These are phyloP conservation scores for Ceratocystis harringtonii DNA, from an alignment of 2,329 filamentous ascomycete genomes.

Conservation along the genomic window DNA sequence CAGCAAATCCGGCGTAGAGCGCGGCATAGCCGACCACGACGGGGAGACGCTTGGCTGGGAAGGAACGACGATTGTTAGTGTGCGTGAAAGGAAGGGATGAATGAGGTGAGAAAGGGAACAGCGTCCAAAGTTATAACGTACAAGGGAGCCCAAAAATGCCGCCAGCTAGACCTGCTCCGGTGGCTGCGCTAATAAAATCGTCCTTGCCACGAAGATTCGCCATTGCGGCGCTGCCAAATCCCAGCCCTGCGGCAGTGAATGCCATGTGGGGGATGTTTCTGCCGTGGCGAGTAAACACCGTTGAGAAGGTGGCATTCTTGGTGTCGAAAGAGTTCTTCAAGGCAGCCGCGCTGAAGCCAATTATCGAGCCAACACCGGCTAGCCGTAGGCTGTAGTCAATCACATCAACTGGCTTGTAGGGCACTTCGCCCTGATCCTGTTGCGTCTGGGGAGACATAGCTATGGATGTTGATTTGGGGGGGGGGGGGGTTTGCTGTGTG, in stretches of 20 bases:
- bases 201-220: constrained; percentile 79
- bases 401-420: constrained; percentile 62
- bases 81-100: background rate
- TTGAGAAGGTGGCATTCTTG: constrained; percentile 65
- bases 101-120: background rate
- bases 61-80: constrained; percentile 13
- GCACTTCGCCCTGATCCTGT: constrained; percentile 7
- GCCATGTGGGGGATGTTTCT: constrained; percentile 43
- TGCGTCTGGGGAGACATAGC: constrained; percentile 13
- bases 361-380: constrained; percentile 47
- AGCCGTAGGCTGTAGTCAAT: constrained; percentile 51
- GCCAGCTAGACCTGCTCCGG: constrained; percentile 65
- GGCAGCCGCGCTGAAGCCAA: constrained; percentile 58
- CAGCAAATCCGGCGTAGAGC: constrained; percentile 40
- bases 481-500: background rate
- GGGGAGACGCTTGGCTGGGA: constrained; percentile 41
- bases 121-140: constrained; percentile 29
- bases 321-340: constrained; percentile 77
- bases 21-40: constrained; percentile 53
- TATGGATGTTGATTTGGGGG: background rate
- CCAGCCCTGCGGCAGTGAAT: constrained; percentile 51
- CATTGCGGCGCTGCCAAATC: constrained; percentile 59
- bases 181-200: constrained; percentile 57
- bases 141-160: constrained; percentile 56
- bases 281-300: constrained; percentile 66